Conservation (phyloP, 2,329 filamentous ascomycete genomes). For the Colletotrichum costaricense region DNA sequence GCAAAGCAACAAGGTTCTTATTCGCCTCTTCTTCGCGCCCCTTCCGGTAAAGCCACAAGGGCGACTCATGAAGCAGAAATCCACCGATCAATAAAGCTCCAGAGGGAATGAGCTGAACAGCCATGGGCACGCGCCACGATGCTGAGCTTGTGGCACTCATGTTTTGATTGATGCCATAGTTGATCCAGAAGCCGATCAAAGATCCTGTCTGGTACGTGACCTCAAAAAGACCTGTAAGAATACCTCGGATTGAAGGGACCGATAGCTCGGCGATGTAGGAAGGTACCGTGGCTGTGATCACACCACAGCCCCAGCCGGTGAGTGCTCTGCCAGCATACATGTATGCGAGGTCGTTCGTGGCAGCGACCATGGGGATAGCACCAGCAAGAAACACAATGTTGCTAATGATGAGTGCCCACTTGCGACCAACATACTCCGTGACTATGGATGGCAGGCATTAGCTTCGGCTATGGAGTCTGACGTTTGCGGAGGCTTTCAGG, state of each 20-base stretch:
- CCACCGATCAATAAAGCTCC: conserved; percentile 56
- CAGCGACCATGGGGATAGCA: conserved; percentile 55
- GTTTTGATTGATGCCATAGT: conserved; percentile 55
- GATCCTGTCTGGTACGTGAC: conserved; percentile 65
- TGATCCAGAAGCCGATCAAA: conserved; percentile 64
- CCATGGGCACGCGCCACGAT: conserved; percentile 62
- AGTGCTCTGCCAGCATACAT: conserved; percentile 67
- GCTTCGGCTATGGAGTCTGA: not conserved
- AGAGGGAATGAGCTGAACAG: conserved; percentile 57
- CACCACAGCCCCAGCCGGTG: conserved; percentile 67
- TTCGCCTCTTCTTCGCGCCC: conserved; percentile 39
- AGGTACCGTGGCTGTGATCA: conserved; percentile 69
- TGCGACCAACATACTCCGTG: conserved; percentile 61
- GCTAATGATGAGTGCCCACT: conserved; percentile 59
- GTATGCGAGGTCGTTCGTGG: conserved; percentile 52
- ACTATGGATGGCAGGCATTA: conserved; percentile 38
- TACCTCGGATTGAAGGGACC: conserved; percentile 66
- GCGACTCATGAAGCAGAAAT: conserved; percentile 49
- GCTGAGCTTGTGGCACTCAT: conserved; percentile 46
- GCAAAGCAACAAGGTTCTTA: conserved; percentile 53
- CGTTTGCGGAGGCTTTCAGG: not conserved
- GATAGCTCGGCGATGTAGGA: conserved; percentile 74
- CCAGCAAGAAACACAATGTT: conserved; percentile 57
- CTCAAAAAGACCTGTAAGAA: conserved; percentile 65
- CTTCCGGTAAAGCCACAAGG: conserved; percentile 39